Evolutionary conservation across 768 basidiomycete species (phyloP), one percentile per base, ranked within the genome.

Genomic region (Chalciporus chontae): DNA sequence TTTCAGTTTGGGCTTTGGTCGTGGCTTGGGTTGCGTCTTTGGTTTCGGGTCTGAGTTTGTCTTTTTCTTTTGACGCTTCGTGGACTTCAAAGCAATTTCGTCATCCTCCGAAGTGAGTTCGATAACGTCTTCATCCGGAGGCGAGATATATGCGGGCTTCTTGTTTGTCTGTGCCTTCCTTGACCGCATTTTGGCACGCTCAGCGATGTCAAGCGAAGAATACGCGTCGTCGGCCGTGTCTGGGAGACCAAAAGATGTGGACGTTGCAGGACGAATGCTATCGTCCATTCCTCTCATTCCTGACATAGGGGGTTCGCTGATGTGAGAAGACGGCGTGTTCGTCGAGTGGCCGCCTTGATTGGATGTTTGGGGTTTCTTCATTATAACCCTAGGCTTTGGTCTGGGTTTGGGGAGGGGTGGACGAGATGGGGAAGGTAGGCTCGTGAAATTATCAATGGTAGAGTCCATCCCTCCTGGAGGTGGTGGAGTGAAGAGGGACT

Each of bases 111-210:
- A 74, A 15, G 68, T 64, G 32, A 79, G 56, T 53, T 79, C 78
- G 10, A 80, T 77, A 3, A 78, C 59, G 10, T 76, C 73, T n/a
- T 48, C 43, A 36, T 31, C 50, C 32, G 54, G 34, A 41, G 29
- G 23, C 23, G 38, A 43, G 24, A 48, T 32, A 1, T 43, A 41
- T 47, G 41, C 41, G 19, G 52, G 10, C 9, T 50, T 48, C 38
- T 65, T 66, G 3, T 54, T 24, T 18, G 55, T 21, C 39, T 53
- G 57, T 8, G 68, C 46, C 18, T 62, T 70, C 19, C 79, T 67
- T 48, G 76, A 71, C 15, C 80, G 78, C 64, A 71, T 79, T 57
- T 82, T 82, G 43, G 80, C 77, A 15, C 80, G 72, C 37, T 83
- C 80, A n/a, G 80, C 80, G 21, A 81, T 80, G 53, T 64, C 74